A percentile compares a stretch with the other conserved stretches of the same genome.
These are phyloP conservation scores for Knoxdaviesia proteae DNA, from an alignment of 2,329 filamentous ascomycete genomes.

Conservation along the genomic window DNA sequence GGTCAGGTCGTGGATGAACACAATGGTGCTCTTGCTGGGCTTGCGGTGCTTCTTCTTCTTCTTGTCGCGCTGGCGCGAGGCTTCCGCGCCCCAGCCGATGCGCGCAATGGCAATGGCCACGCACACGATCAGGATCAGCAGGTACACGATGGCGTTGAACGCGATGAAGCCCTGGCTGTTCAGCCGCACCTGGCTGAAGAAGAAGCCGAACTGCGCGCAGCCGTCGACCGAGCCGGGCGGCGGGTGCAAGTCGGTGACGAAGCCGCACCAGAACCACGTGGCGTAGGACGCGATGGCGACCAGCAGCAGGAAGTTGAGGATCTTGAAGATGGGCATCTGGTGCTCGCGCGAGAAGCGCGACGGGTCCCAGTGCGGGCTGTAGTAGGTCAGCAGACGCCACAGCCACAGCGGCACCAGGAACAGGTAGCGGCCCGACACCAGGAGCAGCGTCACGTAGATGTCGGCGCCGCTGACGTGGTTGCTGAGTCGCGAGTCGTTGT, in stretches of 20 bases:
- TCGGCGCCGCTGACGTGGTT: constrained; percentile 10
- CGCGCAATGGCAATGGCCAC: constrained; percentile 2
- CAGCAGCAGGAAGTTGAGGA: constrained; percentile 10
- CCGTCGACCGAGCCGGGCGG: background rate
- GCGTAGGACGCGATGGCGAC: constrained; percentile 10
- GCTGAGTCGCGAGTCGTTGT: background rate
- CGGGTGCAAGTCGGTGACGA: constrained; percentile 7
- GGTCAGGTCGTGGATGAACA: constrained; percentile 8
- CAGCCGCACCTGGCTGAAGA: constrained; percentile 11
- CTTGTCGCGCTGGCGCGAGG: background rate
- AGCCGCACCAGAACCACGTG: constrained; percentile 13
- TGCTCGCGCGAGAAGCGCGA: constrained; percentile 10
- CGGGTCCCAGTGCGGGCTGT: constrained; percentile 12
- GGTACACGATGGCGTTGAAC: constrained; percentile 12
- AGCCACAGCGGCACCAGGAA: constrained; percentile 13
- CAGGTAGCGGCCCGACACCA: constrained; percentile 12
- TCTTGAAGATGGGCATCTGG: constrained; percentile 9
- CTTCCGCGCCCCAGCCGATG: background rate
- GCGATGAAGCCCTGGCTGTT: constrained; percentile 10
- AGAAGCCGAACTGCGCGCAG: constrained; percentile 13
- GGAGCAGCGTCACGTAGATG: constrained; percentile 13
- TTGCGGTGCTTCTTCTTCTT: background rate
- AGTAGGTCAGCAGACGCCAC: constrained; percentile 14
- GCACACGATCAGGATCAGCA: constrained; percentile 10
- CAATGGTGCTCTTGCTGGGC: constrained; percentile 1